Evolutionary conservation across 2,329 filamentous ascomycete genomes (phyloP), one percentile per base, ranked within the genome.

Genomic region (Hypoxylon sp.): DNA sequence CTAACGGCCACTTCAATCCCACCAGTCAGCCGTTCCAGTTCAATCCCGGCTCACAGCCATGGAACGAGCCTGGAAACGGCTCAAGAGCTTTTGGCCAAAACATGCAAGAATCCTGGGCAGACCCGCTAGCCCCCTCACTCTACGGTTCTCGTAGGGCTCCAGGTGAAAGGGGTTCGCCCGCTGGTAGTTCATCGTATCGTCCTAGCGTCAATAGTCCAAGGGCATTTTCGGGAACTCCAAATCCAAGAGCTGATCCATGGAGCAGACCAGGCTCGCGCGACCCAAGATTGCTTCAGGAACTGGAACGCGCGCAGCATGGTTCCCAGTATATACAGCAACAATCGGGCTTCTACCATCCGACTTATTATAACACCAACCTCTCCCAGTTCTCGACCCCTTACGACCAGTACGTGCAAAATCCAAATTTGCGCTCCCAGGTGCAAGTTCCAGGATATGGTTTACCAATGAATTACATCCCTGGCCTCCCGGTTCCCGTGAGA

Each of bases 31-130:
- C 80, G 5, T 85, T 85, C 71, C 83, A 84, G 67, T 77, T 84
- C 68, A 85, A 87, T 68, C 82, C 84, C 0, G 80, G 77, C 6
- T 83, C 83, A 4, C 82, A 84, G 69, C 70, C 84, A 2, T 87
- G 85, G 85, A 76, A 77, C 6, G 80, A 83, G 13, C 70, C 72
- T 5, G 66, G 29, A 44, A 72, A 57, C 31, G 63, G 62, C 29
- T 31, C 54, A 6, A 69, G 73, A 48, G 62, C 59, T 11, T 73
- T 71, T 26, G 59, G 58, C 8, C 74, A 78, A 60, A 77, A 69
- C 24, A 72, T 72, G 44, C 76, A 74, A 50, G 80, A 82, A 17
- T 37, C 77, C 31, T 79, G 78, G 50, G 46, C 74, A 13, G 82
- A 83, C 6, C 50, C 72, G 14, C 59, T 80, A 13, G 60, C 74